Evolutionary conservation across 1,139 yeast genomes (phyloP).

Genomic region (Geotrichum restrictum): DNA sequence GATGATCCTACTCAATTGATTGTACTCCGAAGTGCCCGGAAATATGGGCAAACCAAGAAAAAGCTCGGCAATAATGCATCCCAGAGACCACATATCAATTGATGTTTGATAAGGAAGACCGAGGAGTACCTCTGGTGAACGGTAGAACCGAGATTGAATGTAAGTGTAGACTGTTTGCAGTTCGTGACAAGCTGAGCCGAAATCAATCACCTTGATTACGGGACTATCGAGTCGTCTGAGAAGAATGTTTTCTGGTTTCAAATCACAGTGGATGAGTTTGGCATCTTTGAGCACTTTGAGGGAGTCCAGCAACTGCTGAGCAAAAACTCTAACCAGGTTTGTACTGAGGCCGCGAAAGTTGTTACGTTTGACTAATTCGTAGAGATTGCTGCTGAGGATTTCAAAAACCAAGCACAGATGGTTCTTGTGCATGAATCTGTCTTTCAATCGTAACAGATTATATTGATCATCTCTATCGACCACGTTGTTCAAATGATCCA

Average conservation of each 20-base stretch:
- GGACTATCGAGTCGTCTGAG: slow-evolving; percentile 81
- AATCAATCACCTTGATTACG: slow-evolving; percentile 88
- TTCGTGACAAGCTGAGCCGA: slow-evolving; percentile 95
- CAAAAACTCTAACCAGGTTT: slow-evolving; percentile 69
- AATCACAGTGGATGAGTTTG: slow-evolving; percentile 89
- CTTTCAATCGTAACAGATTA: slow-evolving; percentile 73
- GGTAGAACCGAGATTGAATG: slow-evolving; percentile 89
- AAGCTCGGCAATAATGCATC: slow-evolving; percentile 92
- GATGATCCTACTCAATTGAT: slow-evolving; percentile 77
- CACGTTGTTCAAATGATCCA: slow-evolving; percentile 74
- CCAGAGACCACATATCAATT: slow-evolving; percentile 97
- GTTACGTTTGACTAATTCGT: slow-evolving; percentile 87
- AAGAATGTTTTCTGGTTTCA: slow-evolving; percentile 92
- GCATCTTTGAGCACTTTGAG: slow-evolving; percentile 74
- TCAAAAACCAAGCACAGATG: slow-evolving; percentile 93
- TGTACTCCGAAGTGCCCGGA: slow-evolving; percentile 93
- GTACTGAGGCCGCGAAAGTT: slow-evolving; percentile 88
- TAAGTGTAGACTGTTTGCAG: slow-evolving; percentile 86
- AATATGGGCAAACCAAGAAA: slow-evolving; percentile 90
- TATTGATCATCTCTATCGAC: slow-evolving; percentile 66
- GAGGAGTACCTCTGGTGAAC: slow-evolving; percentile 91
- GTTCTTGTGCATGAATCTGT: slow-evolving; percentile 86
- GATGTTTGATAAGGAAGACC: slow-evolving; percentile 86
- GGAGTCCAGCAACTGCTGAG: slow-evolving; percentile 78
- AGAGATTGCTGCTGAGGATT: slow-evolving; percentile 77